Conservation (phyloP, 176 grass and related monocot genomes). For the Areca catechu region DNA sequence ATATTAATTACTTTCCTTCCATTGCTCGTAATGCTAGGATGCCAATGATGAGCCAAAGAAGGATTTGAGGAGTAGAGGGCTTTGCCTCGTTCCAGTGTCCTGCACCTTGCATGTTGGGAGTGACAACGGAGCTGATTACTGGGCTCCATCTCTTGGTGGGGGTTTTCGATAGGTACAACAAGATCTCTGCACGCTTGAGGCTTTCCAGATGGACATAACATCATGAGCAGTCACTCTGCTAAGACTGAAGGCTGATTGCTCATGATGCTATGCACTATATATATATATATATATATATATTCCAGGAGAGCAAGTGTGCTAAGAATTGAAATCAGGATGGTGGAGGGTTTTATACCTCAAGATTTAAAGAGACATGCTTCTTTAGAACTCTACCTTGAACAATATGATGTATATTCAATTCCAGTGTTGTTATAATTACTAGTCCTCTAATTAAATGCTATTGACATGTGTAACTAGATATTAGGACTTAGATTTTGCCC, state of each 20-base stretch:
- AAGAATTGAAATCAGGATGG: no score
- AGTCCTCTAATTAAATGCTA: no score
- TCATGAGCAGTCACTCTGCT: constrained; percentile 3
- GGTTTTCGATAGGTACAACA: not conserved
- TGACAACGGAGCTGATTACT: constrained; percentile 52
- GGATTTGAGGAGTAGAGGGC: constrained; percentile 56
- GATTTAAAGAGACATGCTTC: no score
- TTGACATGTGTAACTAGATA: no score
- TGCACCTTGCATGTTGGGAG: constrained; percentile 48
- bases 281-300: no score
- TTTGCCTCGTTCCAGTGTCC: constrained; percentile 69
- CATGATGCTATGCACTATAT: constrained; percentile 1
- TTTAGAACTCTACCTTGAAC: no score
- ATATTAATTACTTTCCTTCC: not conserved
- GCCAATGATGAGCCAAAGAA: constrained; percentile 39
- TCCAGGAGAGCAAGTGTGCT: no score
- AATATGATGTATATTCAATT: no score
- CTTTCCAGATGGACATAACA: not conserved
- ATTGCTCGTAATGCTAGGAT: not conserved
- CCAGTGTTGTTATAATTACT: no score
- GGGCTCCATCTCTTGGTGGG: constrained; percentile 24
- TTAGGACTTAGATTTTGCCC: no score
- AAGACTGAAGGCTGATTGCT: not conserved
- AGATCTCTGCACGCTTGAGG: no score
- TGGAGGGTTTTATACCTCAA: no score